Base-by-base conservation (phyloP, 139 green algal genomes). In the Haematococcus lacustris region DNA sequence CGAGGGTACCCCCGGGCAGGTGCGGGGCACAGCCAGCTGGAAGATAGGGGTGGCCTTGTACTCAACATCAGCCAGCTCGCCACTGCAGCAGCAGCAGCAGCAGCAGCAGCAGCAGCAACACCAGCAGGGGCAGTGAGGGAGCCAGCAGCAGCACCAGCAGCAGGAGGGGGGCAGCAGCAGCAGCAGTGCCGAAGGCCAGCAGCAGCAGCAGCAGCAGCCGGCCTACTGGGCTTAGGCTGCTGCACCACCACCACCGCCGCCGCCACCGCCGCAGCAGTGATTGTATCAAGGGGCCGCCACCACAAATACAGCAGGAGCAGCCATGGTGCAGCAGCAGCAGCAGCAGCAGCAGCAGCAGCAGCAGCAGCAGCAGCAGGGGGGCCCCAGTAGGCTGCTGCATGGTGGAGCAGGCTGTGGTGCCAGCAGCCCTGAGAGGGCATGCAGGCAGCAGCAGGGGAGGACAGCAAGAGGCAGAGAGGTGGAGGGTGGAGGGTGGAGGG, bases 21-120 rank as follows among this genome's bases (percentile, higher is more conserved):
- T 59, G 2, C 30, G 70, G 39, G 66, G 73, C 65, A 95, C 88
- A 71, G 92, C 69, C 53, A 98, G 83, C 41, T 82, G 75, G 75
- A 98, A 98, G 43, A 98, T 81, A 40, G 88, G 86, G 43, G 89
- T 93, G 33, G 68, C 73, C 3, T 71, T 65, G 67, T 78, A 91
- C 35, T 92, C 74, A 2, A 77, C 88, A 0, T 73, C 51, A 1
- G 66, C 41, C 53, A 98, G 87, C 66, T 91, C 85, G 3, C 94
- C 94, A 63, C 47, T 70, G 53, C 53, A 64, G 21, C 26, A 64
- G 33, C 23, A 7, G 47, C 47, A 21, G 47, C 47, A 57, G 21
- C 47, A 57, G 47, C 47, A 57, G 21, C 47, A 13, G 21, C 13
- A 28, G 47, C 47, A 28, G 21, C 13, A 28, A 21, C 13, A 21